A percentile compares a stretch with the other conserved stretches of the same genome.
Conservation (phyloP, 768 basidiomycete genomes). For the Lanmaoa pseudosensibilis region DNA sequence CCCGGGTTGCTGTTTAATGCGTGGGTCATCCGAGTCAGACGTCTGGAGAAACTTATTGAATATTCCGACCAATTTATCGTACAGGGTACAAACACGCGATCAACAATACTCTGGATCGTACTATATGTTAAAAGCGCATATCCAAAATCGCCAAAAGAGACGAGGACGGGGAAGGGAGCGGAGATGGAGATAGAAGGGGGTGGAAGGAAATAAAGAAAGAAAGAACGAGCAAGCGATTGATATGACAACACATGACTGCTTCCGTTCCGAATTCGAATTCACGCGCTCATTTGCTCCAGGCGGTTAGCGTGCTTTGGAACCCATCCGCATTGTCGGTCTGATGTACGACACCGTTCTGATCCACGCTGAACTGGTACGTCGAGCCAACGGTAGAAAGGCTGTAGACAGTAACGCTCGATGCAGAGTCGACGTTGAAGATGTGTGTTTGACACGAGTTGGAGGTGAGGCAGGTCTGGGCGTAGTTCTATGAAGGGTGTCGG, state of each 20-base stretch:
- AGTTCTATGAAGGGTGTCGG: conserved; percentile 32
- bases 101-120: too few species aligned
- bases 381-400: conserved; percentile 46
- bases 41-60: too few species aligned
- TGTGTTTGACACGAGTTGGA: conserved; percentile 41
- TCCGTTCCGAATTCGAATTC: background rate
- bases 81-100: too few species aligned
- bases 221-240: background rate
- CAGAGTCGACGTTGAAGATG: conserved; percentile 41
- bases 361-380: conserved; percentile 42
- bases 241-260: background rate
- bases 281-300: background rate
- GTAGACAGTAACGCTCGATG: conserved; percentile 41
- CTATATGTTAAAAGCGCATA: too few species aligned
- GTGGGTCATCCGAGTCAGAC: too few species aligned
- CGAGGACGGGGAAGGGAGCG: too few species aligned
- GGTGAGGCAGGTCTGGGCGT: conserved; percentile 37
- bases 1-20: too few species aligned
- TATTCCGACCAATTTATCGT: too few species aligned
- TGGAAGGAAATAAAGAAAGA: background rate
- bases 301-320: conserved; percentile 39
- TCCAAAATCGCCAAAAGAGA: too few species aligned
- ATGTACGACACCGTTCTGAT: conserved; percentile 33
- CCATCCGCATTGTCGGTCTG: conserved; percentile 40
- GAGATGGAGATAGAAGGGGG: background rate